Conservation (phyloP, 1,284 basidiomycete genomes). For the Naganishia liquefaciens region DNA sequence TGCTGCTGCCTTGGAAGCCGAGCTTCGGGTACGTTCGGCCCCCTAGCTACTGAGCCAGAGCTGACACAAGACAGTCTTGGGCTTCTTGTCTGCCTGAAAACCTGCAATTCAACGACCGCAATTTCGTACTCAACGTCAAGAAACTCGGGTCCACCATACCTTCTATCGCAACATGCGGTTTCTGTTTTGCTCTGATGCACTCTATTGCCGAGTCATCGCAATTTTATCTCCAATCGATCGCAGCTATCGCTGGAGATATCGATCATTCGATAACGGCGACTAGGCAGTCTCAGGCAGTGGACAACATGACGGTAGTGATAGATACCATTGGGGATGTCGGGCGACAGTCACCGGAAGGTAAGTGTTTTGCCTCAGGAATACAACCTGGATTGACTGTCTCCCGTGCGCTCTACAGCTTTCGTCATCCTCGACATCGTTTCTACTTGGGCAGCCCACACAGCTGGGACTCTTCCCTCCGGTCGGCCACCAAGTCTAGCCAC, state of each 20-base stretch:
- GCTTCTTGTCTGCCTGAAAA: slow-evolving; percentile 51
- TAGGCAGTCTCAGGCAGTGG: slow-evolving; percentile 51
- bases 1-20: slow-evolving; percentile 41
- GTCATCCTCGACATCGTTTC: slow-evolving; percentile 29
- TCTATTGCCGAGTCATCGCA: slow-evolving; percentile 55
- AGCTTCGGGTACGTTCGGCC: slow-evolving; percentile 41
- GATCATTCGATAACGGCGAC: slow-evolving; percentile 41
- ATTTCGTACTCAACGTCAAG: slow-evolving; percentile 47
- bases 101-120: slow-evolving; percentile 54
- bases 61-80: slow-evolving; percentile 43
- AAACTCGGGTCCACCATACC: slow-evolving; percentile 47
- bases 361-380: slow-evolving; percentile 34
- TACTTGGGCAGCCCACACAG: slow-evolving; percentile 32
- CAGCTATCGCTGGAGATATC: slow-evolving; percentile 35
- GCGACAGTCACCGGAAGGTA: slow-evolving; percentile 48
- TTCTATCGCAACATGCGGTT: slow-evolving; percentile 47
- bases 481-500: slow-evolving; percentile 15
- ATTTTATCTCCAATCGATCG: slow-evolving; percentile 55
- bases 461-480: slow-evolving; percentile 18
- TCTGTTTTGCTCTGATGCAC: slow-evolving; percentile 57
- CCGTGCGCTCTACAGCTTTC: slow-evolving; percentile 24
- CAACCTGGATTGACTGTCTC: neutral
- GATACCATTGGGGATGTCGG: slow-evolving; percentile 48
- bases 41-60: neutral
- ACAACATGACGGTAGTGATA: slow-evolving; percentile 52